These are phyloP conservation scores for Moniliella sp. DNA, from an alignment of 1,284 basidiomycete species.

Conservation along the genomic window DNA sequence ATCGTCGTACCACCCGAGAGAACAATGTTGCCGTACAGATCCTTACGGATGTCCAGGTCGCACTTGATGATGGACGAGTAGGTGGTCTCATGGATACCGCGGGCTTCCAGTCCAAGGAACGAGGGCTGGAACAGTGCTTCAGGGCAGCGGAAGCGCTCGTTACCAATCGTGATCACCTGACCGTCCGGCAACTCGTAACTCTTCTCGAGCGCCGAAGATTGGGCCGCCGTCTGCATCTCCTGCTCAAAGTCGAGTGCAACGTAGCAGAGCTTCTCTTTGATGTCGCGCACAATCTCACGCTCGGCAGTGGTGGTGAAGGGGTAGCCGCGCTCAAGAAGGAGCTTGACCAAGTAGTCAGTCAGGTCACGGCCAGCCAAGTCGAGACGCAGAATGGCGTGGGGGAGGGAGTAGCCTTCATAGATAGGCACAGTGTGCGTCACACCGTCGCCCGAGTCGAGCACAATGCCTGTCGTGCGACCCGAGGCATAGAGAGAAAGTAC, in stretches of 20 bases:
- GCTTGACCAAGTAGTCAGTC: slow-evolving; percentile 73
- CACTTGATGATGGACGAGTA: slow-evolving; percentile 66
- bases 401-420: slow-evolving; percentile 82
- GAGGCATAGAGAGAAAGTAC: slow-evolving; percentile 78
- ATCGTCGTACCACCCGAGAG: slow-evolving; percentile 88
- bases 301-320: slow-evolving; percentile 76
- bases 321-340: slow-evolving; percentile 79
- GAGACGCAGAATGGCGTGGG: slow-evolving; percentile 80
- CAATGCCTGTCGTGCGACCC: slow-evolving; percentile 76
- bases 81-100: slow-evolving; percentile 85
- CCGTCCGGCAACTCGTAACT: slow-evolving; percentile 87
- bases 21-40: slow-evolving; percentile 79
- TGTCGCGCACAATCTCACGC: slow-evolving; percentile 85
- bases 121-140: slow-evolving; percentile 92
- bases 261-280: slow-evolving; percentile 96
- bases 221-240: slow-evolving; percentile 75
- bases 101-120: slow-evolving; percentile 72
- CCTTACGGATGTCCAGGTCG: slow-evolving; percentile 47
- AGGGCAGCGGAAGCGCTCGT: slow-evolving; percentile 90
- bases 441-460: slow-evolving; percentile 79
- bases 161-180: slow-evolving; percentile 86
- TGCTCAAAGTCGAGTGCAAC: slow-evolving; percentile 91
- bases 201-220: slow-evolving; percentile 79
- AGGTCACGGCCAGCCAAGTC: slow-evolving; percentile 87
- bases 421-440: slow-evolving; percentile 81